Conservation (phyloP, 1,284 basidiomycete genomes). For the Malassezia slooffiae region DNA sequence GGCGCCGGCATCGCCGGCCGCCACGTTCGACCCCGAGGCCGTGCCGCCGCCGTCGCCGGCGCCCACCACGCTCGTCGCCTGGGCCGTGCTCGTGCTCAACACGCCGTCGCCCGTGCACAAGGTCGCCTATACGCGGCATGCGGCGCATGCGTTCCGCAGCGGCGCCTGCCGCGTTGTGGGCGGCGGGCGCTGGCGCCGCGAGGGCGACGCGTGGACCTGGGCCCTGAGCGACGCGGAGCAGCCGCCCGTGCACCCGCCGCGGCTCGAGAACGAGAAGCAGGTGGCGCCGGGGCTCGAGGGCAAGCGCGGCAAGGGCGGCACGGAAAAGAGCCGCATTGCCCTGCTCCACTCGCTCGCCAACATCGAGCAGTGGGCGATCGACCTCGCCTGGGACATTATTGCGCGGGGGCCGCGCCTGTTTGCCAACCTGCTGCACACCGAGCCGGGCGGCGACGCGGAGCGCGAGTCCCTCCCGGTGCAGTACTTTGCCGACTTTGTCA, state of each 20-base stretch:
- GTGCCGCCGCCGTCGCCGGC: constrained; percentile 19
- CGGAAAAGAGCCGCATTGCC: constrained; percentile 58
- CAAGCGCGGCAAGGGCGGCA: constrained; percentile 53
- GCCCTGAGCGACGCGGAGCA: constrained; percentile 20
- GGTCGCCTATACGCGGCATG: constrained; percentile 60
- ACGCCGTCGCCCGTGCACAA: constrained; percentile 62
- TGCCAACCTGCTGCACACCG: constrained; percentile 17
- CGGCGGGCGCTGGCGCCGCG: constrained; percentile 27
- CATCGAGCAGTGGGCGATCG: constrained; percentile 74
- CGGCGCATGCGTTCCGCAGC: constrained; percentile 59
- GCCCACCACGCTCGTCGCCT: constrained; percentile 57
- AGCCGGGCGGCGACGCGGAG: neutral
- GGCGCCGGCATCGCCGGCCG: constrained; percentile 37
- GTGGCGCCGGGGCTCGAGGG: constrained; percentile 58
- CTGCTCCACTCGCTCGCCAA: constrained; percentile 74
- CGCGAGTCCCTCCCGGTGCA: constrained; percentile 27
- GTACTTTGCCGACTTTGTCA: constrained; percentile 46
- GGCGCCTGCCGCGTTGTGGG: constrained; percentile 61
- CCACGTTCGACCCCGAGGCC: constrained; percentile 17
- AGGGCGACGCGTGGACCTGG: constrained; percentile 16
- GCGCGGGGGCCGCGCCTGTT: constrained; percentile 51
- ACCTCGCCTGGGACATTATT: constrained; percentile 55
- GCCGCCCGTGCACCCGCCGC: constrained; percentile 61
- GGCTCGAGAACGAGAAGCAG: constrained; percentile 50
- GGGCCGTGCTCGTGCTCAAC: constrained; percentile 64